phyloP scores from a whole-genome alignment of 1,139 yeast species.

The Taphrina pruni region DNA sequence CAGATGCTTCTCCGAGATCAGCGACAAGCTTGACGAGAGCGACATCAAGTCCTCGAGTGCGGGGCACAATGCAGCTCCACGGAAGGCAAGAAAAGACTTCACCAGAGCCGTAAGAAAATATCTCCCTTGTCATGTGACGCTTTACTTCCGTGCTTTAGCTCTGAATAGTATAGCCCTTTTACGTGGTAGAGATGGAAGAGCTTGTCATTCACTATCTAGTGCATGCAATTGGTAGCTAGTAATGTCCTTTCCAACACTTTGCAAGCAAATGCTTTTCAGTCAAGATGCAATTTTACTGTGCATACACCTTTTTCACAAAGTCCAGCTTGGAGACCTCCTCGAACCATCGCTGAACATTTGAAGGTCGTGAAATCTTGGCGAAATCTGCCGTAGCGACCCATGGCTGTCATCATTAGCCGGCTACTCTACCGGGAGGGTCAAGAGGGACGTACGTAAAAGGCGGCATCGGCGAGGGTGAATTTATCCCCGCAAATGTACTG shows the following conservation, averaged over 20 bases:
- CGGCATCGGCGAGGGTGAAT: slow-evolving; percentile 25
- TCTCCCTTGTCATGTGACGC: background rate
- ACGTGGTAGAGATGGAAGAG: background rate
- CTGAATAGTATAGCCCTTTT: background rate
- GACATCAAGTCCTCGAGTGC: no score
- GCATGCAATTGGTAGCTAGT: background rate
- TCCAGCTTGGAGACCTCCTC: slow-evolving; percentile 14
- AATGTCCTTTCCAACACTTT: background rate
- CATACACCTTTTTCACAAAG: slow-evolving; percentile 15
- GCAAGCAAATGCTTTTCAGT: background rate
- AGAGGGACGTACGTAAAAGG: slow-evolving; percentile 22
- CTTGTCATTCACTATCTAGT: no score
- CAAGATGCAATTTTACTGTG: background rate
- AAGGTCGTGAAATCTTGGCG: slow-evolving; percentile 5
- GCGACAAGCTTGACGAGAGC: no score
- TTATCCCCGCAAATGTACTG: slow-evolving; percentile 13
- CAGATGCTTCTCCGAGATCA: no score
- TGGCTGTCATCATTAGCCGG: slow-evolving; percentile 1
- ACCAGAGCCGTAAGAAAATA: background rate
- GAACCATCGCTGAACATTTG: slow-evolving; percentile 21
- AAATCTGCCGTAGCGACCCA: slow-evolving; percentile 10
- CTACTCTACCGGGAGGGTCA: background rate
- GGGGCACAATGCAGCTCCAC: background rate
- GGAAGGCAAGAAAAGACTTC: background rate
- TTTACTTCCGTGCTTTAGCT: no score